These are phyloP conservation scores for Taphrina confusa DNA, from an alignment of 1,139 yeast species.

Conservation along the genomic window DNA sequence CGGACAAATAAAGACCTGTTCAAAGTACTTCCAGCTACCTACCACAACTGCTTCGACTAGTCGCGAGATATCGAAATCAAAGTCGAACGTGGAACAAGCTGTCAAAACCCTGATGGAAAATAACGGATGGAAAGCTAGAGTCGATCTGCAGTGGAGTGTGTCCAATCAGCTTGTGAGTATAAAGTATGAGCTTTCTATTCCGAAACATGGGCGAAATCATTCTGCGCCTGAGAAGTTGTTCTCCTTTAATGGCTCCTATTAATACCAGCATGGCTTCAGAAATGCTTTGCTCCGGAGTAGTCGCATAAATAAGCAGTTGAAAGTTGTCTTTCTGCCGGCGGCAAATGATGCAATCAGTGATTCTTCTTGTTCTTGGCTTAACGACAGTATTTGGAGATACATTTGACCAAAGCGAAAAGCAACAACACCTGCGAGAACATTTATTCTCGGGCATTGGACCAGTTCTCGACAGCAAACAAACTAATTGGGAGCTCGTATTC, in stretches of 20 bases:
- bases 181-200: slow-evolving; percentile 5
- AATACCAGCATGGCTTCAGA: no score
- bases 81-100: neutral
- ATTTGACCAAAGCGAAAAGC: no score
- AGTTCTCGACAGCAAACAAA: neutral
- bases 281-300: no score
- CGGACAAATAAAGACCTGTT: neutral
- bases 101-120: neutral
- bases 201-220: neutral
- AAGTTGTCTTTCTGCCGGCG: no score
- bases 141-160: neutral
- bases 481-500: slow-evolving; percentile 5
- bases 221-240: no score
- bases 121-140: slow-evolving; percentile 3
- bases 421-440: no score
- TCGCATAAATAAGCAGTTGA: no score
- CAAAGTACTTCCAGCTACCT: neutral
- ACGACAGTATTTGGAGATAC: no score
- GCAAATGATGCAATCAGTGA: no score
- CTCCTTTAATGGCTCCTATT: no score
- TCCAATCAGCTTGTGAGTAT: neutral
- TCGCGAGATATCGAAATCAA: neutral
- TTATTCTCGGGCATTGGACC: neutral
- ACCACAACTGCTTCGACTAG: neutral
- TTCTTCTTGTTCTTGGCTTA: no score